Percentiles rank a stretch among this genome's conserved stretches.
These are phyloP conservation scores for Macroventuria anomochaeta DNA, from an alignment of 2,329 filamentous ascomycete genomes.

Conservation along the genomic window DNA sequence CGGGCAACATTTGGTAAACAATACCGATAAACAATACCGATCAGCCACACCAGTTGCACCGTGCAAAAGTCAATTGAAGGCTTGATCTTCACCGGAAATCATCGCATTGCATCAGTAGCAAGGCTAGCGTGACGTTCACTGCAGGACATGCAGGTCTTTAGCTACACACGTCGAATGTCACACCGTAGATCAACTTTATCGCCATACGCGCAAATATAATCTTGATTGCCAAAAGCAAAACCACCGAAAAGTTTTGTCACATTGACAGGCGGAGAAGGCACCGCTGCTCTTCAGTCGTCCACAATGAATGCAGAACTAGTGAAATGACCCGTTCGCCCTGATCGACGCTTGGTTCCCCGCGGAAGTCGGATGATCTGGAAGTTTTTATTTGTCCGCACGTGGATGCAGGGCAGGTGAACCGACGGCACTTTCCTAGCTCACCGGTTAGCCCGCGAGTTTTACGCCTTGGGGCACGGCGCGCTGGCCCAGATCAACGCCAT, in stretches of 20 bases:
- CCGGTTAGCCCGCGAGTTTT: background rate
- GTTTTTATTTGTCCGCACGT: background rate
- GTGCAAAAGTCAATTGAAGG: background rate
- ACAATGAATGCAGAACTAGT: background rate
- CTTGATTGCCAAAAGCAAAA: background rate
- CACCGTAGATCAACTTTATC: background rate
- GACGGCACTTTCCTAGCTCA: slow-evolving; percentile 2
- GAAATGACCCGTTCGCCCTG: background rate
- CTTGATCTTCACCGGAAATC: background rate
- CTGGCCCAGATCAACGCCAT: background rate
- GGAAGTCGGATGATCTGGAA: background rate
- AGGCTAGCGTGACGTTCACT: background rate
- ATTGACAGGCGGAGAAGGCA: background rate
- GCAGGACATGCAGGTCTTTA: background rate
- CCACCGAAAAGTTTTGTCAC: too few relatives aligned
- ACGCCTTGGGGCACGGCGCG: background rate
- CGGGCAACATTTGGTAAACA: background rate
- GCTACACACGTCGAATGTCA: background rate
- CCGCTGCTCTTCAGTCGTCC: background rate
- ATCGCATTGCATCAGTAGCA: background rate
- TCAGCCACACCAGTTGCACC: background rate
- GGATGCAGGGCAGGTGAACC: slow-evolving; percentile 9
- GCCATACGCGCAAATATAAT: background rate
- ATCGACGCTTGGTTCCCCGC: background rate
- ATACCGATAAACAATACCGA: background rate